Conservation (phyloP, 1,139 yeast genomes). For the Candida gigantensis region DNA sequence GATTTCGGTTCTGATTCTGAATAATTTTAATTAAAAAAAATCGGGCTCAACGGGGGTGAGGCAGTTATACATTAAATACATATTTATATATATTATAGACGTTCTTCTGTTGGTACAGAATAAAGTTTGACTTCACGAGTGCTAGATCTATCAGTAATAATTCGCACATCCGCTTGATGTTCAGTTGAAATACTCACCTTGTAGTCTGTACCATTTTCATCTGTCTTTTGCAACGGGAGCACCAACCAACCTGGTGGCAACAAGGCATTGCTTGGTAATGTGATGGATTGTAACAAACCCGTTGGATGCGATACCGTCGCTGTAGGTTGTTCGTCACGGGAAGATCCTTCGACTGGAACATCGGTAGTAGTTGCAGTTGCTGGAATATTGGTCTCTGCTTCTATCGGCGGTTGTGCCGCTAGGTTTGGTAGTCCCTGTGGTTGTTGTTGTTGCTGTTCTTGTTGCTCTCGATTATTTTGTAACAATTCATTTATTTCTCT, state of each 20-base stretch:
- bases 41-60: no score
- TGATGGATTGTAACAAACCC: slow-evolving; percentile 8
- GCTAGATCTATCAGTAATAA: slow-evolving; percentile 11
- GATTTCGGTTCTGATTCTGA: slow-evolving; percentile 37
- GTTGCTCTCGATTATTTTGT: slow-evolving; percentile 1
- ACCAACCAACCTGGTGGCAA: slow-evolving; percentile 40
- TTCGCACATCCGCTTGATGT: slow-evolving; percentile 18
- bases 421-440: background rate
- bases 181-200: slow-evolving; percentile 22
- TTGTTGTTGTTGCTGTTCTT: slow-evolving; percentile 2
- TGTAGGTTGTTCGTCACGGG: slow-evolving; percentile 6
- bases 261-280: slow-evolving; percentile 25
- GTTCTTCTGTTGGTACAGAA: slow-evolving; percentile 10
- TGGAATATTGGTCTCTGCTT: no score
- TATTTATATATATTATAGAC: slow-evolving; percentile 1
- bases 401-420: slow-evolving; percentile 1
- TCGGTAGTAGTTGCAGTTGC: slow-evolving; percentile 1
- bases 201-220: slow-evolving; percentile 16
- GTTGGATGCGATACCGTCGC: slow-evolving; percentile 1
- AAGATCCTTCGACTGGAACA: slow-evolving; percentile 5
- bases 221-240: slow-evolving; percentile 25
- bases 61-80: slow-evolving; percentile 3
- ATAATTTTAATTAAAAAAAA: slow-evolving; percentile 11
- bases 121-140: slow-evolving; percentile 12
- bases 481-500: slow-evolving; percentile 6